Evolutionary conservation across 176 grass and related monocot species (phyloP), one percentile per base, ranked within the genome.

Genomic region (Elymus sibiricus): DNA sequence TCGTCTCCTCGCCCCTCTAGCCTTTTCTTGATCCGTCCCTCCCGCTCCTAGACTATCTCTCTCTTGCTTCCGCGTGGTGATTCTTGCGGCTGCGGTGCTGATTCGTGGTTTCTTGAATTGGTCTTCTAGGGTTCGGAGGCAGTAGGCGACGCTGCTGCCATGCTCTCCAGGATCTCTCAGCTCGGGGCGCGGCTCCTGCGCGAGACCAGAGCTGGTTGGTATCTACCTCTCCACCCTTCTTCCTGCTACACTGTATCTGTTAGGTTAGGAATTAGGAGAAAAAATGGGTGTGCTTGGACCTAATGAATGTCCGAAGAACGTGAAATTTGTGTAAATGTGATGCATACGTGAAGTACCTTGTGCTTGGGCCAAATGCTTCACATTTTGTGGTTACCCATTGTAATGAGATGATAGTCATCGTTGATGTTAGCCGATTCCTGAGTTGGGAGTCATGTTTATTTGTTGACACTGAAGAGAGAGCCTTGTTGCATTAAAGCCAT

Each of bases 111-210:
- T 80, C 67, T 24, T 79, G 76, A 6, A 21, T 10, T 63, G 49
- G 7, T 86, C 68, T 4, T 84, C 81, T 84, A 88, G 89, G 89
- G 70, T 91, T 91, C 85, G 70, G 76, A 77, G 70, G 76, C 4
- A 27, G 32, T 9, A 69, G 61, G n/a, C 9, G 15, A 8, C 2
- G 44, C 61, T 42, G 64, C 47, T 26, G 62, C 49, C 61, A 93
- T 93, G 88, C 51, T 93, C 6, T 82, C 88, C 28, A 85, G 88
- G 83, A 40, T 93, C 77, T 90, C 91, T 3, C 91, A 65, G 66
- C 56, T 93, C 8, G 88, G 85, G 34, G 44, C 62, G 56, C 82
- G 85, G 44, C 37, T 90, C 38, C 66, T 85, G 64, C 85, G 60
- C 28, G 85, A 90, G 56, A 60, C 25, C 39, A 79, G 24, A 74